Evolutionary conservation across 73 alveolate genomes (phyloP), one percentile per base, ranked within the genome.

Genomic region (Stentor roeselii): DNA sequence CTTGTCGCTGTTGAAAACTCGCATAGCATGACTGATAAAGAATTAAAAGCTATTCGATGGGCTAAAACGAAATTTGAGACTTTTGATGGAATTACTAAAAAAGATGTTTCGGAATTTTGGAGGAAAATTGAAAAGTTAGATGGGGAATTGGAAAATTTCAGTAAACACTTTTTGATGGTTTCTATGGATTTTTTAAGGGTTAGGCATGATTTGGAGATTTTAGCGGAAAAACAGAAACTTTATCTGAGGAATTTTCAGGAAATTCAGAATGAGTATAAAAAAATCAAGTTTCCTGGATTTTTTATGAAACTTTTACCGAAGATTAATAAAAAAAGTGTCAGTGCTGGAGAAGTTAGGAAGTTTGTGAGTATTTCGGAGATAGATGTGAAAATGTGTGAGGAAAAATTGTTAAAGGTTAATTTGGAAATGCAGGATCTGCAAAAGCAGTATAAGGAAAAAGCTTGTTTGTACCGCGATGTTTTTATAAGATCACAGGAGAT

Each of bases 91-190:
- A n/a, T 32, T n/a, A 67, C 80, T 2, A 67, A 32, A 2, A 67
- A 67, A 67, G 80, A 67, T 67, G 37, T 67, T 27, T 21, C n/a
- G 41, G 80, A 67, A 2, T 67, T 67, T 34, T 32, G 37, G 37
- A 67, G 34, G 34, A 67, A 67, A 32, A 21, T 67, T 15, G 80
- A 67, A 67, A 67, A 67, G 41, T 40, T 67, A 67, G 80, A 67
- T 67, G 34, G 11, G 21, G 80, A 67, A 21, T 2, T 67, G 14
- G 80, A 67, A 21, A 67, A 21, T 67, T 67, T 67, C 27, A 21
- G 37, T 2, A 67, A 67, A 2, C 80, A 67, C 34, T 32, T 27
- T 67, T 34, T 67, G 14, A 1, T 32, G 0, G 80, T 67, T 1
- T 21, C 41, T 32, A 67, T 67, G 80, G 80, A 67, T 27, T 32